These are phyloP conservation scores for Cystobasidium ongulense DNA, from an alignment of 768 basidiomycete genomes.

Conservation along the genomic window DNA sequence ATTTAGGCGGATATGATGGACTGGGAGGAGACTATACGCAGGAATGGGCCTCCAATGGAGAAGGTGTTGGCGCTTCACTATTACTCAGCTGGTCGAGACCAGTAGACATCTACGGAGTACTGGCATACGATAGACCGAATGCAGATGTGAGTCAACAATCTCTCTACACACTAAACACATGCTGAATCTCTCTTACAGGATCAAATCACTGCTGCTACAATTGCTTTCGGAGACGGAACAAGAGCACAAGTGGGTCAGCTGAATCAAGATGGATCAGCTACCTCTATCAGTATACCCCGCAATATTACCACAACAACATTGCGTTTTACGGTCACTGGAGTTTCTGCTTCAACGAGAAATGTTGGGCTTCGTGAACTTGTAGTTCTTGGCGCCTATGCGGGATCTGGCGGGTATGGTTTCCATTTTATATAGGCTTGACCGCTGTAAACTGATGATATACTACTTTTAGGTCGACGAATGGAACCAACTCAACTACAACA, in stretches of 20 bases:
- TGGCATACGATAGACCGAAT: not conserved
- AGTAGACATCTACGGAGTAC: not conserved
- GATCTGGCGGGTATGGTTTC: not conserved
- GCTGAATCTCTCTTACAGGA: not conserved
- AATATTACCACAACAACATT: slow-evolving; percentile 27
- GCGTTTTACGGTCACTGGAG: slow-evolving; percentile 29
- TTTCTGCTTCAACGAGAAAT: not conserved
- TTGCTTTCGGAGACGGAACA: slow-evolving; percentile 34
- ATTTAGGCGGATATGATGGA: not conserved
- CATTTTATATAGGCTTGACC: not conserved
- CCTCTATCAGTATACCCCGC: slow-evolving; percentile 25
- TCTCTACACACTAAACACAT: not conserved
- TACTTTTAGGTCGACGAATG: not conserved
- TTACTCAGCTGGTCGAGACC: not conserved
- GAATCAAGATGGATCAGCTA: slow-evolving; percentile 36
- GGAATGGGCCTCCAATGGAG: not conserved
- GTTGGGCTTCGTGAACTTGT: slow-evolving; percentile 35
- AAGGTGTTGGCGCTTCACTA: not conserved
- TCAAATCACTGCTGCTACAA: slow-evolving; percentile 31
- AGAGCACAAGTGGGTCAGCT: slow-evolving; percentile 31
- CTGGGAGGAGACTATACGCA: not conserved
- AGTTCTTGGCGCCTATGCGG: not conserved
- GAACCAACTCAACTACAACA: not conserved
- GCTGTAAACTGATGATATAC: not conserved
- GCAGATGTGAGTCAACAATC: not conserved